phyloP scores from a whole-genome alignment of 176 grass and related monocot genomes.

The Avena insularis region DNA sequence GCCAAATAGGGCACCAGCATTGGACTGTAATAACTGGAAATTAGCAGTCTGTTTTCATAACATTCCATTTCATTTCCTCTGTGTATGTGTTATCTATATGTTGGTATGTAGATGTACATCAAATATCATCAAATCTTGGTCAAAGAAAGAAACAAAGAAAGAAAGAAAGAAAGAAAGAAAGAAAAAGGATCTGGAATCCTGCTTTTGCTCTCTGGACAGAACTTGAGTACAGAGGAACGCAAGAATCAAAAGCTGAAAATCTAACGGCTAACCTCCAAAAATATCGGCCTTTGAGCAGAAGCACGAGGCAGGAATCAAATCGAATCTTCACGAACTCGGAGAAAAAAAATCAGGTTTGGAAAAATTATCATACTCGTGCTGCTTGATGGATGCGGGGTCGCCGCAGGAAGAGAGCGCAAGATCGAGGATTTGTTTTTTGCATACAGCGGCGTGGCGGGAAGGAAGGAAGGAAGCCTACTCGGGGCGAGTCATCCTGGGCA shows the following conservation, averaged over 20 bases:
- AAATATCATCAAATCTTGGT: too few species aligned
- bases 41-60: background rate
- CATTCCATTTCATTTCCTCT: background rate
- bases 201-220: background rate
- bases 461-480: conserved; percentile 17
- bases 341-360: too few species aligned
- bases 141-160: too few species aligned
- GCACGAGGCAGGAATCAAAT: background rate
- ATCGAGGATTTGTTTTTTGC: background rate
- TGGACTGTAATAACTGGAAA: background rate
- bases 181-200: background rate
- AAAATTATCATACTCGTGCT: too few species aligned
- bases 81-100: background rate
- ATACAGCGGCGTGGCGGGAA: conserved; percentile 27
- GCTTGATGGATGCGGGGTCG: background rate
- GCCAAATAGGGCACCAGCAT: background rate
- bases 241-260: background rate
- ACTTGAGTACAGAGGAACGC: background rate
- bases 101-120: background rate
- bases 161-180: too few species aligned
- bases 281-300: background rate
- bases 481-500: conserved; percentile 67
- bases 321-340: background rate
- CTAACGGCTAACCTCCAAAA: background rate
- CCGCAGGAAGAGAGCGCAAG: background rate